phyloP scores from a whole-genome alignment of 257 asterid genomes.

The Gentiana straminea region DNA sequence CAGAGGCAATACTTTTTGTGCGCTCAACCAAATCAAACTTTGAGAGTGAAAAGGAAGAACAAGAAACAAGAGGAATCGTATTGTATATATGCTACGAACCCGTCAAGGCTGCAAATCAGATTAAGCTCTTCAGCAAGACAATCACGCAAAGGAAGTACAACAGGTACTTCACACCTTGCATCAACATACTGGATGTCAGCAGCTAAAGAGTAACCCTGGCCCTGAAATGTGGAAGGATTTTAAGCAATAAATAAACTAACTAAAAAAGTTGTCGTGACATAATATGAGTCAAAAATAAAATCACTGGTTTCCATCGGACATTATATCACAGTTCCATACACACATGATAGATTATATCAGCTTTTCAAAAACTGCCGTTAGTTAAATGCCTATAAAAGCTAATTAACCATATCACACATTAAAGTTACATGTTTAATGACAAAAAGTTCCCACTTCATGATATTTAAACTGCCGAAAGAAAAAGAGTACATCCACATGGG shows the following conservation, averaged over 20 bases:
- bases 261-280: no score
- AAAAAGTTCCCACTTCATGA: no score
- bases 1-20: conserved; percentile 13
- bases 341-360: no score
- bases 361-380: no score
- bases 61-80: neutral
- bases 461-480: no score
- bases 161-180: conserved; percentile 79
- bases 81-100: conserved; percentile 30
- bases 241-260: no score
- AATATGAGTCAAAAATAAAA: no score
- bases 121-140: conserved; percentile 68
- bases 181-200: conserved; percentile 89
- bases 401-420: neutral
- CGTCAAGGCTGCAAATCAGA: conserved; percentile 68
- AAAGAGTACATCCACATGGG: no score
- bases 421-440: neutral
- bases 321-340: no score
- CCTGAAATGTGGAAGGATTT: conserved; percentile 32
- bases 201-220: conserved; percentile 82
- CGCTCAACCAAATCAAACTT: conserved; percentile 5
- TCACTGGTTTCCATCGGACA: no score
- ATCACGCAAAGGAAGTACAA: conserved; percentile 86
- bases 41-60: neutral
- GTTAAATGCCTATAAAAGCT: no score